phyloP scores from a whole-genome alignment of 129 eudicot genomes.

The Lonicera japonica region DNA sequence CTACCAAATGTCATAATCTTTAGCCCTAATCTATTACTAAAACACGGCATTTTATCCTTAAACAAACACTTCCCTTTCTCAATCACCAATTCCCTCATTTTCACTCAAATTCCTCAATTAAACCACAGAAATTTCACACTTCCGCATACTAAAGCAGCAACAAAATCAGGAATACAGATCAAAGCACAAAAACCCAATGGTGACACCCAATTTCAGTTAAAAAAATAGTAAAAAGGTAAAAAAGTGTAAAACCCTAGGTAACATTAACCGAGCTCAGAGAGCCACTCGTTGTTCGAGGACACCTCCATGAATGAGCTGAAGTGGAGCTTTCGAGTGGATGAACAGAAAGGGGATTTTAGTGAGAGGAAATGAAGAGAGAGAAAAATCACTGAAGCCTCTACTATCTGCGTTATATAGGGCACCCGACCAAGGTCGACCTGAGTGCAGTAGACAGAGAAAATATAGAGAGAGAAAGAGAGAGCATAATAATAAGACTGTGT shows the following conservation, averaged over 20 bases:
- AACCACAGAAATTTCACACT: too few species aligned
- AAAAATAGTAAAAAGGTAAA: not conserved
- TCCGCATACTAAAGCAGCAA: not conserved
- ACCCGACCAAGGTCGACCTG: constrained; percentile 59
- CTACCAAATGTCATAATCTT: constrained; percentile 4
- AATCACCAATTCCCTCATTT: constrained; percentile 11
- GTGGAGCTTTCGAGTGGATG: not conserved
- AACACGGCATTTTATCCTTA: constrained; percentile 8
- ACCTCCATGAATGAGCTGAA: constrained; percentile 15
- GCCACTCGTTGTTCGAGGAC: constrained; percentile 16
- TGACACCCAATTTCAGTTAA: constrained; percentile 4
- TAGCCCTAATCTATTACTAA: constrained; percentile 13
- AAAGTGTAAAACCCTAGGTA: constrained; percentile 3
- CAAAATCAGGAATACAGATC: not conserved
- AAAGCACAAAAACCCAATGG: not conserved
- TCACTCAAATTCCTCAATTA: not conserved
- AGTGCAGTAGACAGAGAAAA: constrained; percentile 24
- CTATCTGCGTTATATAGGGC: constrained; percentile 14
- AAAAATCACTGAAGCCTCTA: not conserved
- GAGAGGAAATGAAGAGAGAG: constrained; percentile 13
- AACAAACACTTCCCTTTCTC: constrained; percentile 11
- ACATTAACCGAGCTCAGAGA: constrained; percentile 11
- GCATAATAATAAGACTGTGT: constrained; percentile 7
- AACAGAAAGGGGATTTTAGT: constrained; percentile 9
- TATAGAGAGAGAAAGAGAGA: constrained; percentile 13